Evolutionary conservation across 176 grass and related monocot species (phyloP).

Genomic region (Ensete ventricosum): DNA sequence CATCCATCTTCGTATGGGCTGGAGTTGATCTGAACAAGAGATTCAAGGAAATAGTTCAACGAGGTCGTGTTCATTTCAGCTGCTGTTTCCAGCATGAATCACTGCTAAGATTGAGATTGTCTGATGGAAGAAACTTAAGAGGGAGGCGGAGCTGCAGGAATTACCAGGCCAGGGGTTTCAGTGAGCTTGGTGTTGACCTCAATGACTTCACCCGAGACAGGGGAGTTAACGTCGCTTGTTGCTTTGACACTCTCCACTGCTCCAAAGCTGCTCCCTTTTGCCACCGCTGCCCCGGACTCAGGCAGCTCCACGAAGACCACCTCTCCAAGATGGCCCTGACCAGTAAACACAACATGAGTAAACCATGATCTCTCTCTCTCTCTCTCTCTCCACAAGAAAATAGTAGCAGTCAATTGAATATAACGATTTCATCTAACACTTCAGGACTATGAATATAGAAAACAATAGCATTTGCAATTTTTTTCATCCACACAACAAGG

Average conservation of each 20-base stretch:
- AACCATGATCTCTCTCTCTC: no score
- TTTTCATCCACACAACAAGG: no score
- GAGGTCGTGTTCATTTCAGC: neutral
- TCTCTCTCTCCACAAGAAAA: no score
- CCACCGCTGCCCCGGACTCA: constrained; percentile 33
- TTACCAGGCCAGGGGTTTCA: constrained; percentile 65
- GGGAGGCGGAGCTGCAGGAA: neutral
- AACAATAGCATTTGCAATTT: no score
- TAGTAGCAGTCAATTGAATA: no score
- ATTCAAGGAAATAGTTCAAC: neutral
- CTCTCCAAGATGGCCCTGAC: constrained; percentile 70
- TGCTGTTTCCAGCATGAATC: neutral
- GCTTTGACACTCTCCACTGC: constrained; percentile 96
- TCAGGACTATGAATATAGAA: no score
- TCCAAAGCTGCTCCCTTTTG: constrained; percentile 49
- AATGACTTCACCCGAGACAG: constrained; percentile 76
- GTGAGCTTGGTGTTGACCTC: constrained; percentile 70
- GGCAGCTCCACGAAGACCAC: constrained; percentile 76
- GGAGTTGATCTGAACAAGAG: constrained; percentile 50
- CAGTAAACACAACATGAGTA: no score
- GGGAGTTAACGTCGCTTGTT: constrained; percentile 78
- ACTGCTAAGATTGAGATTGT: neutral
- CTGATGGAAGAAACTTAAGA: neutral
- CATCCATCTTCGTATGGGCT: constrained; percentile 76
- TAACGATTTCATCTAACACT: no score